Evolutionary conservation across 2,329 filamentous ascomycete species (phyloP), one percentile per base, ranked within the genome.

Genomic region (Fusarium proliferatum): DNA sequence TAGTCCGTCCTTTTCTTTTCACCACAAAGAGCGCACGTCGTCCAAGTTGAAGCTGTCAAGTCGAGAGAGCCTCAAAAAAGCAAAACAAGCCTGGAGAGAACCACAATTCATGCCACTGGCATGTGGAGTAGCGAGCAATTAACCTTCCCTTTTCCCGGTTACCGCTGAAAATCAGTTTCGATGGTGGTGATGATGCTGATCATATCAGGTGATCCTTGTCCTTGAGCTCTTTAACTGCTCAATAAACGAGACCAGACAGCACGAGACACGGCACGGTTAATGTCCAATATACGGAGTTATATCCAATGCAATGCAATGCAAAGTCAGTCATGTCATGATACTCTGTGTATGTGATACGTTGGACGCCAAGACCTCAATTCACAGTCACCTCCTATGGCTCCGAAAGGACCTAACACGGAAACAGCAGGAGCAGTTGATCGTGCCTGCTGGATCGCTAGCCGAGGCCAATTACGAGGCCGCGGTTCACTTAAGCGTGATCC

Each of bases 361-460:
- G 30, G 41, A 17, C 30, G 46, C 52, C 49, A 64, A 45, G 53
- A 48, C 28, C 49, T 63, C 38, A 28, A 48, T 39, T 57, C 28
- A 39, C 41, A 43, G 59, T 60, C 62, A 33, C 33, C 33, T 6
- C 33, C 33, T 6, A 23, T 51, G 61, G 55, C 59, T 33, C 28
- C 30, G 23, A 10, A 41, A 66, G 46, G 66, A 46, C 53, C 71
- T 73, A 63, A 67, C 58, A 71, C 71, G 53, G 67, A 73, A 71
- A 73, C 66, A 73, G 71, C 61, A 73, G 71, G 71, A 73, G 63
- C 53, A 45, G 59, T 60, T 42, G 52, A 69, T 64, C 43, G 11
- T 41, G 65, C 26, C 52, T 52, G 53, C 34, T 52, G 34, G 59
- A 59, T 41, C 48, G 42, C 43, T 52, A 43, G 36, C 26, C 26